Conservation (phyloP, 2,329 filamentous ascomycete species). For the Penicillium italicum region DNA sequence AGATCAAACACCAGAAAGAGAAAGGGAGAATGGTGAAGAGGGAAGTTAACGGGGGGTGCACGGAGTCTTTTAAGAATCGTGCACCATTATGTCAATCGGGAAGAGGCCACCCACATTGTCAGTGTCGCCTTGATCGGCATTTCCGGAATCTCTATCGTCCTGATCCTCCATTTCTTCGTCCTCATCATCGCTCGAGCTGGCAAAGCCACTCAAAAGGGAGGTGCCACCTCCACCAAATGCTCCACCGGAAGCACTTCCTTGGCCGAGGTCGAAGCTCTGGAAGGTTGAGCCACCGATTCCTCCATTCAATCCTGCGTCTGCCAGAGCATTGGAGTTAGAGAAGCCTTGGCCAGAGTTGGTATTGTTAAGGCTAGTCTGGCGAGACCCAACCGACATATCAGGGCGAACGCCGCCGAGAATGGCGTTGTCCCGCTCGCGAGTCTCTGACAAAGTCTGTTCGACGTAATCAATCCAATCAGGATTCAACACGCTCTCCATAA, state of each 20-base stretch:
- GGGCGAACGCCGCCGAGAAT: constrained; percentile 92
- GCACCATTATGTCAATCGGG: constrained; percentile 61
- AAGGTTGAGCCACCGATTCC: constrained; percentile 49
- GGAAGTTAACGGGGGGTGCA: constrained; percentile 12
- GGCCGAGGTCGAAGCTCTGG: constrained; percentile 64
- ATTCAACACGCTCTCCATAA: constrained; percentile 84
- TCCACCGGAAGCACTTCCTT: constrained; percentile 64
- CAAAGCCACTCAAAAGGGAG: constrained; percentile 82
- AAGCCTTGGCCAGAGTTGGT: constrained; percentile 57
- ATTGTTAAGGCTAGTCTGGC: constrained; percentile 62
- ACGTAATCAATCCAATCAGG: constrained; percentile 93
- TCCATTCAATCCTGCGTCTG: constrained; percentile 76
- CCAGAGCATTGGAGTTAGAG: constrained; percentile 64
- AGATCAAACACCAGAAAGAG: neutral
- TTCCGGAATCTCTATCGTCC: constrained; percentile 51
- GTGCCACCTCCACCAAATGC: constrained; percentile 63
- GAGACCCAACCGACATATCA: constrained; percentile 79
- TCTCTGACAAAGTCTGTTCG: constrained; percentile 87
- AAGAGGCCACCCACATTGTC: constrained; percentile 65
- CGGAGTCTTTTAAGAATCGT: constrained; percentile 46
- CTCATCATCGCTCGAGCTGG: constrained; percentile 91
- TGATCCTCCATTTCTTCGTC: constrained; percentile 79
- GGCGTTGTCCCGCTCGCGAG: constrained; percentile 93
- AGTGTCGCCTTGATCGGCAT: constrained; percentile 48
- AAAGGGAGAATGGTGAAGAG: constrained; percentile 7